These are phyloP conservation scores for Ulmus americana DNA, from an alignment of 331 rosid species.

Conservation along the genomic window DNA sequence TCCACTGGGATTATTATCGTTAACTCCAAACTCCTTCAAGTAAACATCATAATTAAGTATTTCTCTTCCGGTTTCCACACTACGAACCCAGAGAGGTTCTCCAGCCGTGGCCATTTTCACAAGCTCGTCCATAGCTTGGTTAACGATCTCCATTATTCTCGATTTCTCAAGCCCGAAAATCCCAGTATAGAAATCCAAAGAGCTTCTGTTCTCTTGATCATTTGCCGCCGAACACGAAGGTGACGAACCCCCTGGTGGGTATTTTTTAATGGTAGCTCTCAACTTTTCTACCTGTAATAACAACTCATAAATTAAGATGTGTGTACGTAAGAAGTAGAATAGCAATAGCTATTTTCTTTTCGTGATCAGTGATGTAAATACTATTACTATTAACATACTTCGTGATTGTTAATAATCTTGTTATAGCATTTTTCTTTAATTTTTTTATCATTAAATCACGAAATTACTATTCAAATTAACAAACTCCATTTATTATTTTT, in stretches of 20 bases:
- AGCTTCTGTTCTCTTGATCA: slow-evolving; percentile 71
- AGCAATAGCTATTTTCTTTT: no score
- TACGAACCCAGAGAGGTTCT: slow-evolving; percentile 80
- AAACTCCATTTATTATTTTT: no score
- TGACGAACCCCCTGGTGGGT: slow-evolving; percentile 46
- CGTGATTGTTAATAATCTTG: no score
- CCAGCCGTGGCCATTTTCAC: slow-evolving; percentile 60
- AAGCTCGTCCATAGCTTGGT: slow-evolving; percentile 74
- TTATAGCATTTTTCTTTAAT: no score
- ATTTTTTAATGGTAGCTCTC: slow-evolving; percentile 44
- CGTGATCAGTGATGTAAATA: no score
- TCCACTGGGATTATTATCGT: slow-evolving; percentile 22
- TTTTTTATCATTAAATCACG: no score
- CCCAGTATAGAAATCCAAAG: slow-evolving; percentile 79
- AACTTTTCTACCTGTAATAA: slow-evolving; percentile 66
- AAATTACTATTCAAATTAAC: no score
- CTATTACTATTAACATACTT: no score
- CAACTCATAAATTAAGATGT: neutral
- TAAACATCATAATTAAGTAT: slow-evolving; percentile 87
- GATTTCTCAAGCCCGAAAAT: slow-evolving; percentile 77
- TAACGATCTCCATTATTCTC: slow-evolving; percentile 66
- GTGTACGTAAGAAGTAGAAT: no score
- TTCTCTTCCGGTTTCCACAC: slow-evolving; percentile 81
- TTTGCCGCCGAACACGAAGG: slow-evolving; percentile 68
- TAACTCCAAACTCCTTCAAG: slow-evolving; percentile 44